Conservation (phyloP, 768 basidiomycete genomes). For the Kwoniella shandongensis region DNA sequence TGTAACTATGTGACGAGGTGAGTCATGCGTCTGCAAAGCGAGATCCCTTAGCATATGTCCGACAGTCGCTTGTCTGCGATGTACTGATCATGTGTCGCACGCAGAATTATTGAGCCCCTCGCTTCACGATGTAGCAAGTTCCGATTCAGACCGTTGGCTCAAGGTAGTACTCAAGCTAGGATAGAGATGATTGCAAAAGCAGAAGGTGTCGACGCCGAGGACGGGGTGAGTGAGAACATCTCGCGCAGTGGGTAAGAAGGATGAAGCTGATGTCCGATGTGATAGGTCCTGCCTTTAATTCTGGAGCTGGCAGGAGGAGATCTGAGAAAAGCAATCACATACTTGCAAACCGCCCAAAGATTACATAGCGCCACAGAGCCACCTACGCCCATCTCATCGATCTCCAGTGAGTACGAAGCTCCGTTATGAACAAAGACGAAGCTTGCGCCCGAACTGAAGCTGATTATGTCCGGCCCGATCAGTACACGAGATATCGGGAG, state of each 20-base stretch:
- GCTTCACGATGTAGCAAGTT: conserved; percentile 99
- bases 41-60: not conserved
- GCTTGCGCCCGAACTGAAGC: too few relatives aligned
- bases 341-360: conserved; percentile 90
- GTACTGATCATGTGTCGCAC: not conserved
- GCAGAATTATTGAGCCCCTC: conserved; percentile 94
- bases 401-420: conserved; percentile 58
- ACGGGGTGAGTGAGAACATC: conserved; percentile 47
- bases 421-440: not conserved
- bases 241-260: not conserved
- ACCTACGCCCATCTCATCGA: conserved; percentile 69
- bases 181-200: conserved; percentile 74
- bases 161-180: conserved; percentile 69
- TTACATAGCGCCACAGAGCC: conserved; percentile 72
- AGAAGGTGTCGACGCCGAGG: conserved; percentile 63
- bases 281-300: conserved; percentile 46
- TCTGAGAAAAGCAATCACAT: conserved; percentile 94
- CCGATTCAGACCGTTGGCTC: conserved; percentile 89
- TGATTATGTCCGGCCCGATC: not conserved
- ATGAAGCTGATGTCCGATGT: conserved; percentile 1
- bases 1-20: conserved; percentile 99
- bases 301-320: conserved; percentile 72
- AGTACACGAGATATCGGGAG: conserved; percentile 94
- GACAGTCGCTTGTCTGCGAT: not conserved
- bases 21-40: conserved; percentile 29